Evolutionary conservation across 768 basidiomycete genomes (phyloP).

Genomic region (Pulveroboletus sp.): DNA sequence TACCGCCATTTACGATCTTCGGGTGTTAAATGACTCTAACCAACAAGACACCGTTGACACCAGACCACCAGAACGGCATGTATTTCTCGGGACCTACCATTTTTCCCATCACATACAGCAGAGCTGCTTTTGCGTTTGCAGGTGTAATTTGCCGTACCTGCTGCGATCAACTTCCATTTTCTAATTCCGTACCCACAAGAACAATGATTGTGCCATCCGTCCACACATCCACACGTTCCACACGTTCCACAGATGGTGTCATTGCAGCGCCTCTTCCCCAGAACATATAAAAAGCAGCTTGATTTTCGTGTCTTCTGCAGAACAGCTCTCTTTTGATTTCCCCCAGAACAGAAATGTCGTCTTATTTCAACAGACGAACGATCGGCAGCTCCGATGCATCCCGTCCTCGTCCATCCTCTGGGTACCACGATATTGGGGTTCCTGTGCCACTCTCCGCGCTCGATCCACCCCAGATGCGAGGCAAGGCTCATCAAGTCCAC

Average conservation of each 20-base stretch:
- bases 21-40: too few species aligned
- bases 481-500: not conserved
- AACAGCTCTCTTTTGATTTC: not conserved
- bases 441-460: not conserved
- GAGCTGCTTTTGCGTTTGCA: not conserved
- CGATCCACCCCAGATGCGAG: not conserved
- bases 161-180: not conserved
- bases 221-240: not conserved
- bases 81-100: not conserved
- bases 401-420: not conserved
- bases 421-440: not conserved
- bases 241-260: not conserved
- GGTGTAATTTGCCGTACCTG: not conserved
- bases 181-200: not conserved
- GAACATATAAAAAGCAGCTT: conserved; percentile 1
- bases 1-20: too few species aligned
- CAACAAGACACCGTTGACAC: not conserved
- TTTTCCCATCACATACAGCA: not conserved
- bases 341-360: conserved; percentile 3
- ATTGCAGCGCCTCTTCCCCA: not conserved
- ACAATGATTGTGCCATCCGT: not conserved
- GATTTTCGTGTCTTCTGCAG: not conserved
- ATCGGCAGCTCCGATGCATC: not conserved
- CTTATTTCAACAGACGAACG: conserved; percentile 6
- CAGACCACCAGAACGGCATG: not conserved